Evolutionary conservation across 345 rosid species (phyloP).

Genomic region (Gossypium ekmanianum): DNA sequence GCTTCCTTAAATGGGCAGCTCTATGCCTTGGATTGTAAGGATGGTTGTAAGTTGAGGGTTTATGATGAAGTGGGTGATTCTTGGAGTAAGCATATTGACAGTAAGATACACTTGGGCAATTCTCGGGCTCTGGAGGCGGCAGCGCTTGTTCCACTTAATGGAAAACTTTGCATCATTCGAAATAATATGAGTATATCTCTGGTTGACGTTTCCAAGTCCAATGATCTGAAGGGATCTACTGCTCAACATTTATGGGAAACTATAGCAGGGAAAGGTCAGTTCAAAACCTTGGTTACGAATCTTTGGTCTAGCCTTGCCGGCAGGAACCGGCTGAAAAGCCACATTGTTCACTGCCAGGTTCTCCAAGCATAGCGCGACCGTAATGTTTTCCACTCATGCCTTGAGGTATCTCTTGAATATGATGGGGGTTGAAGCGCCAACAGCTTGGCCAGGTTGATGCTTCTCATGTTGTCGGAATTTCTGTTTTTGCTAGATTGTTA

Average conservation of each 20-base stretch:
- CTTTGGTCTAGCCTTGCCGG: conserved; percentile 68
- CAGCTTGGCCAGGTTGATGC: neutral
- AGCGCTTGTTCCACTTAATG: conserved; percentile 62
- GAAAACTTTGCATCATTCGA: conserved; percentile 62
- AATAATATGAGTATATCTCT: conserved; percentile 70
- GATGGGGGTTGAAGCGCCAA: neutral
- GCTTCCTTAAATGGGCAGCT: conserved; percentile 51
- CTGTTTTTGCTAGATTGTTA: conserved; percentile 14
- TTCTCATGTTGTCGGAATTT: neutral
- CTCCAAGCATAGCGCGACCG: conserved; percentile 50
- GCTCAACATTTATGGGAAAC: conserved; percentile 68
- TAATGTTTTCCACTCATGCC: neutral
- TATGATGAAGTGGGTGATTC: conserved; percentile 58
- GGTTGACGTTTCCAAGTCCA: conserved; percentile 53
- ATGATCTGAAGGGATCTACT: conserved; percentile 34
- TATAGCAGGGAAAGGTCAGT: conserved; percentile 57
- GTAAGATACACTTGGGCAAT: conserved; percentile 65
- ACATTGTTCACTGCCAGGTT: conserved; percentile 71
- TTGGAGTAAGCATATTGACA: conserved; percentile 65
- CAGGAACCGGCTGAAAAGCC: conserved; percentile 64
- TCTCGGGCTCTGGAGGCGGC: conserved; percentile 67
- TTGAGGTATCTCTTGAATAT: conserved; percentile 1
- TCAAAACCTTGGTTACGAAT: conserved; percentile 56
- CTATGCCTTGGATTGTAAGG: conserved; percentile 70
- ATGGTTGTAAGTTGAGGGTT: conserved; percentile 67